Evolutionary conservation across 331 rosid species (phyloP), one percentile per base, ranked within the genome.

Genomic region (Rosa hybrid): DNA sequence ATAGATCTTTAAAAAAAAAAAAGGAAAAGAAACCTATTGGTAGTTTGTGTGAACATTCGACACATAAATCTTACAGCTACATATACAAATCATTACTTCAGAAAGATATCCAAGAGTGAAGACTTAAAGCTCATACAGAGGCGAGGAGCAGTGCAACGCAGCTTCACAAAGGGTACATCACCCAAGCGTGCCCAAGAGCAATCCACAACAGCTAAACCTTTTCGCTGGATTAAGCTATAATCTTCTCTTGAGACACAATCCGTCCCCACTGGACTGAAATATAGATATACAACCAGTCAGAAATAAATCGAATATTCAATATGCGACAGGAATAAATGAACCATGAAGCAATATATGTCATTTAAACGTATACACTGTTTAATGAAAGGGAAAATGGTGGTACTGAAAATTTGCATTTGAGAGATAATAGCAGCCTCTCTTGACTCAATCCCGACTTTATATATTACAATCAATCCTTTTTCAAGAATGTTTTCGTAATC

Each of bases 111-210:
- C 23, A 8, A 80, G 76, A 78, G 68, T 63, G 30, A 60, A 34
- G 83, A 59, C 53, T 77, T 25, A 12, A 83, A 82, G 83, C 54
- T 81, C 92, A 74, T 95, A 95, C 99, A 88, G 27, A 95, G 98
- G 46, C 99, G 94, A 81, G 99, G 96, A 81, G 93, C 88, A 77
- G 88, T 53, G 82, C 98, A 95, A 34, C 97, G 98, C 81, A 93
- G 88, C 88, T 85, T 93, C 81, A 87, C 96, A 72, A 95, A 95
- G 20, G 98, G 99, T 72, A 95, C 99, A n/a, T 95, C 97, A 81
- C 86, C 90, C 82, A 95, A 82, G 70, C 97, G 98, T 57, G 98
- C 98, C 99, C 99, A 91, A 51, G 99, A 95, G 87, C 99, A 95
- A 86, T 95, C 99, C 83, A 95, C 98, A 67, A 95, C 97, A 25